A percentile compares a stretch with the other conserved stretches of the same genome.
These are phyloP conservation scores for Scheffersomyces amazonensis DNA, from an alignment of 805 yeast genomes.

Conservation along the genomic window DNA sequence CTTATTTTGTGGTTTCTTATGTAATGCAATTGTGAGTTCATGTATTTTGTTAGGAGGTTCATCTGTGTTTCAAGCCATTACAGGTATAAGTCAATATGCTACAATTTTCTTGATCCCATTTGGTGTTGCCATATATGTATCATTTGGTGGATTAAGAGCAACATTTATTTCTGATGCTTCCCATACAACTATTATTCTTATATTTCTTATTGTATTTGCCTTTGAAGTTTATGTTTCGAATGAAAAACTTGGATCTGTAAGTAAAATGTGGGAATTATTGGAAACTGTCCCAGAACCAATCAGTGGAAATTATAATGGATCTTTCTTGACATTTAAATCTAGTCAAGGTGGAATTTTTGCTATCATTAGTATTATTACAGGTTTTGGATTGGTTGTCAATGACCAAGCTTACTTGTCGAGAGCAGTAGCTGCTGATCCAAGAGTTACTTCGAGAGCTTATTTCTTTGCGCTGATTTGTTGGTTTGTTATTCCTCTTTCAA, in stretches of 20 bases:
- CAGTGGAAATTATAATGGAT: slow-evolving; percentile 13
- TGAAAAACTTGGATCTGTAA: slow-evolving; percentile 20
- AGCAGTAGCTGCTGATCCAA: slow-evolving; percentile 22
- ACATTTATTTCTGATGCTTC: slow-evolving; percentile 25
- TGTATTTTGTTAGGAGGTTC: slow-evolving; percentile 49
- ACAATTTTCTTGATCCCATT: slow-evolving; percentile 21
- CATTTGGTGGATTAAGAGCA: slow-evolving; percentile 23
- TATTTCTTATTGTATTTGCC: slow-evolving; percentile 16
- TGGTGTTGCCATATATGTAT: slow-evolving; percentile 20
- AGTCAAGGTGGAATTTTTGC: slow-evolving; percentile 18
- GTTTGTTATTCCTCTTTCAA: slow-evolving; percentile 23
- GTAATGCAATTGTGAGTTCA: slow-evolving; percentile 18
- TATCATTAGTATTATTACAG: slow-evolving; percentile 17
- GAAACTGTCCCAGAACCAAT: slow-evolving; percentile 12
- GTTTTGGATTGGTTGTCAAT: slow-evolving; percentile 18
- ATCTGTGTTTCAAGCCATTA: slow-evolving; percentile 69
- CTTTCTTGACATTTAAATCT: slow-evolving; percentile 15
- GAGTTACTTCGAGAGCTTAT: slow-evolving; percentile 18
- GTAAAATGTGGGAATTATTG: slow-evolving; percentile 21
- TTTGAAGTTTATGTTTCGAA: slow-evolving; percentile 16
- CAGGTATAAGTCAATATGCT: slow-evolving; percentile 59
- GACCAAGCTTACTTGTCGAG: slow-evolving; percentile 25
- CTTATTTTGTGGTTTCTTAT: slow-evolving; percentile 19
- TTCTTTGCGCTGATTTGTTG: slow-evolving; percentile 21
- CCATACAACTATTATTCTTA: slow-evolving; percentile 20